Evolutionary conservation across 768 basidiomycete genomes (phyloP), one percentile per base, ranked within the genome.

Genomic region (Tricholoma hemisulphureum): DNA sequence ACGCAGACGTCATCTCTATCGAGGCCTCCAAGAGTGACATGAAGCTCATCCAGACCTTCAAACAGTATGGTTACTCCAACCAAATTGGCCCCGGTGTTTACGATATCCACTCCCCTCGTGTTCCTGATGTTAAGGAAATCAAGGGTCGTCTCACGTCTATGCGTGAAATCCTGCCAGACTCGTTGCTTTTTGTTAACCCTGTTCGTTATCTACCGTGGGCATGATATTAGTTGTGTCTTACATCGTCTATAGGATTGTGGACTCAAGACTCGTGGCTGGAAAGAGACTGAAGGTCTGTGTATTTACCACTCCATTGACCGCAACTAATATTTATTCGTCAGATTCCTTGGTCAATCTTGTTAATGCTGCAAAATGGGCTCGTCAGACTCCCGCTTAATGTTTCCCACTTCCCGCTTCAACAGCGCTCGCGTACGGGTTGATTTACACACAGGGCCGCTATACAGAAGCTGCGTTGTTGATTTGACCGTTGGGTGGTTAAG

Each of bases 41-140:
- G 88, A 98, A 98, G 81, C 84, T 99, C 59, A 80, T 99, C 68
- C 84, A 86, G 61, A 95, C 93, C 67, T 99, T 98, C 90, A 88
- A 92, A 83, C 80, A 89, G 58, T 91, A 93, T 75, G 91, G 91
- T 43, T 98, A 98, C 83, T 90, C 92, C 57, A 96, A 95, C 82
- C 88, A 93, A 79, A 98, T 98, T 71, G 95, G 96, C 58, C 96
- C 96, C 18, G 96, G 94, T 83, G 93, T 97, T 70, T 97, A 97
- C 72, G 95, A 98, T 74, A 97, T 99, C 78, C 97, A 98, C 83
- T 98, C 95, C 66, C 97, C 97, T 61, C 95, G 97, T 85, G 92
- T 99, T 62, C 97, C 97, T 45, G 79, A 86, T 59, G 85, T 87
- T 67, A 83, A 94, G 73, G 97, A 99, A 80, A 95, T 98, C 79